phyloP scores from a whole-genome alignment of 192 early-diverging fungal genomes.

The Umbelopsis isabellina region DNA sequence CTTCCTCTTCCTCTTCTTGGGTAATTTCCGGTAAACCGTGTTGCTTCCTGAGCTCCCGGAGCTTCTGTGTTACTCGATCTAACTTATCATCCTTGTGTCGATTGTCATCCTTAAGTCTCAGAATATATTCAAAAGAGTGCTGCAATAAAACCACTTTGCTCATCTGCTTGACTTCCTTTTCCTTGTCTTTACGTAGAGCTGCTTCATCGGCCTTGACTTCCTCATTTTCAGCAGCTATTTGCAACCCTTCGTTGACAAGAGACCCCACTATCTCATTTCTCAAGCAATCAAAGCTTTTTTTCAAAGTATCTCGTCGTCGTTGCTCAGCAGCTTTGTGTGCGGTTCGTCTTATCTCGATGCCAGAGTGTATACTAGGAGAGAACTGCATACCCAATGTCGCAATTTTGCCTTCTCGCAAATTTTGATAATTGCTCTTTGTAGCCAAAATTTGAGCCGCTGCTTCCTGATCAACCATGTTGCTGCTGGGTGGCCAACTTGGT shows the following conservation, averaged over 20 bases:
- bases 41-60: slow-evolving; percentile 26
- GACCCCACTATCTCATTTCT: slow-evolving; percentile 69
- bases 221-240: not conserved
- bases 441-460: slow-evolving; percentile 42
- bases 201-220: slow-evolving; percentile 8
- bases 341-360: slow-evolving; percentile 79
- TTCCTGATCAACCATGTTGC: slow-evolving; percentile 31
- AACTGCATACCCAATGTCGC: slow-evolving; percentile 79
- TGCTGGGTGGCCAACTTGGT: slow-evolving; percentile 43
- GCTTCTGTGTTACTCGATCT: slow-evolving; percentile 30
- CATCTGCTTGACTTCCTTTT: slow-evolving; percentile 70
- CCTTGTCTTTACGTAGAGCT: slow-evolving; percentile 5
- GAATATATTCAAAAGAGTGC: slow-evolving; percentile 66
- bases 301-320: slow-evolving; percentile 90
- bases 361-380: slow-evolving; percentile 74
- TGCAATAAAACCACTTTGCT: slow-evolving; percentile 85
- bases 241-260: slow-evolving; percentile 37
- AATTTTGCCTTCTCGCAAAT: slow-evolving; percentile 82
- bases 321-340: slow-evolving; percentile 97
- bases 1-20: slow-evolving; percentile 29
- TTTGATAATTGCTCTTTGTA: slow-evolving; percentile 76
- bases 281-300: slow-evolving; percentile 86
- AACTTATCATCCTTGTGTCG: slow-evolving; percentile 41
- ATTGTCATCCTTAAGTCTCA: slow-evolving; percentile 48
- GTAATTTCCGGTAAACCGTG: slow-evolving; percentile 34